These are phyloP conservation scores for Tilletia horrida DNA, from an alignment of 1,284 basidiomycete species.

Conservation along the genomic window DNA sequence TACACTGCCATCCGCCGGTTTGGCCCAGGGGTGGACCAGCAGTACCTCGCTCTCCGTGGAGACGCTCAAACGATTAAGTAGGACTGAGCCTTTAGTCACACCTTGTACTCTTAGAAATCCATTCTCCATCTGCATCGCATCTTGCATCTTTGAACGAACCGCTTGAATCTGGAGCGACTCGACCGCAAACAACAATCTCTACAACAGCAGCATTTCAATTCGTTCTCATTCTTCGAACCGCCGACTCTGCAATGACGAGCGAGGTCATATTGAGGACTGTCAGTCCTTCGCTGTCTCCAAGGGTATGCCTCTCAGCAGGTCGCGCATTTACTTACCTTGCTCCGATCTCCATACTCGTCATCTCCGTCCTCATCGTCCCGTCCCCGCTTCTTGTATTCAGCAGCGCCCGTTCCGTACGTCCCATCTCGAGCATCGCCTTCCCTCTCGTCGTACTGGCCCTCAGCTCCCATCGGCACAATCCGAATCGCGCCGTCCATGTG, in stretches of 20 bases:
- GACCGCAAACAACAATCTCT: too few species aligned
- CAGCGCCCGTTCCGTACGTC: neutral
- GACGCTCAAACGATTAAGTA: slow-evolving; percentile 13
- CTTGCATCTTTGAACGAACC: too few species aligned
- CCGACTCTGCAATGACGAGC: neutral
- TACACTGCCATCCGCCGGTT: slow-evolving; percentile 76
- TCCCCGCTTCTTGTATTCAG: neutral
- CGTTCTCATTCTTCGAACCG: slow-evolving; percentile 7
- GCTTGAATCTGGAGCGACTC: too few species aligned
- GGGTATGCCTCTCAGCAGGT: too few species aligned
- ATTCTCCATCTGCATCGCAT: too few species aligned
- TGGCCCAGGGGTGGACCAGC: slow-evolving; percentile 20
- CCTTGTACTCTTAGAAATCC: too few species aligned
- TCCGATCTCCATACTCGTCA: neutral
- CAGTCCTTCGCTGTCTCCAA: too few species aligned
- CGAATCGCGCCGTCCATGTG: slow-evolving; percentile 31
- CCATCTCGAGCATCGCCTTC: slow-evolving; percentile 25
- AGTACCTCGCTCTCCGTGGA: slow-evolving; percentile 16
- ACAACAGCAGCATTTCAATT: too few species aligned
- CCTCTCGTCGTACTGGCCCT: slow-evolving; percentile 33
- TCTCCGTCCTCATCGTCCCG: slow-evolving; percentile 6
- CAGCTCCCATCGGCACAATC: slow-evolving; percentile 32
- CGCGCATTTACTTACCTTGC: slow-evolving; percentile 6
- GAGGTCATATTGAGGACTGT: neutral
- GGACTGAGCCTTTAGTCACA: neutral